phyloP scores from a whole-genome alignment of 192 early-diverging fungal genomes.

The Coemansia aciculifera region DNA sequence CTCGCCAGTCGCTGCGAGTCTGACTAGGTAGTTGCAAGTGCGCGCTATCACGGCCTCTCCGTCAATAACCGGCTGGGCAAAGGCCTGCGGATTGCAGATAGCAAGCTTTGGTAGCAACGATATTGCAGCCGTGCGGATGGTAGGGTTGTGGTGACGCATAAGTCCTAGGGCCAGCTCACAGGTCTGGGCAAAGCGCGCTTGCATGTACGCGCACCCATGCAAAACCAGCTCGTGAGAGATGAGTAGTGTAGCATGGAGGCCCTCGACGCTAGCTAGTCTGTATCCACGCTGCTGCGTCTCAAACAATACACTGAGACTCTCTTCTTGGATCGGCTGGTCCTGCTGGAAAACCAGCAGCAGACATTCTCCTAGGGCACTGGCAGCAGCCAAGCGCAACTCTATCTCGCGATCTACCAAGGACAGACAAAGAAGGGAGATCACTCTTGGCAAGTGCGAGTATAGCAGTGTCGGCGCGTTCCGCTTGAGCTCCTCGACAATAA shows the following conservation, averaged over 20 bases:
- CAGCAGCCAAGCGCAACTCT: constrained; percentile 84
- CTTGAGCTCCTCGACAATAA: constrained; percentile 34
- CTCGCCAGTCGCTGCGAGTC: constrained; percentile 68
- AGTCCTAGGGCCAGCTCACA: constrained; percentile 76
- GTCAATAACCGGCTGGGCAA: constrained; percentile 49
- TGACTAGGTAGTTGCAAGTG: constrained; percentile 76
- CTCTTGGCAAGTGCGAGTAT: constrained; percentile 76
- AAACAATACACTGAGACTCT: constrained; percentile 71
- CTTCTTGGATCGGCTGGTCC: constrained; percentile 67
- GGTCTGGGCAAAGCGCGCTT: constrained; percentile 70
- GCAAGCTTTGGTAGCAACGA: constrained; percentile 82
- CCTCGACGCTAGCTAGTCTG: constrained; percentile 69
- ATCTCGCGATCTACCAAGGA: constrained; percentile 80
- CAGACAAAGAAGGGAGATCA: constrained; percentile 72
- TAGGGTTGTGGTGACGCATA: constrained; percentile 73
- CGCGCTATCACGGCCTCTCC: constrained; percentile 66
- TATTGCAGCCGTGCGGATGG: constrained; percentile 83
- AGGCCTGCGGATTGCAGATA: constrained; percentile 70
- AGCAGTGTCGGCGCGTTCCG: constrained; percentile 66
- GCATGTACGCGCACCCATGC: constrained; percentile 87
- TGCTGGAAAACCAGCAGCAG: constrained; percentile 65
- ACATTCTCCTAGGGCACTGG: constrained; percentile 78
- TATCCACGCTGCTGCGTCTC: constrained; percentile 80
- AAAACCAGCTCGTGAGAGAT: constrained; percentile 76
- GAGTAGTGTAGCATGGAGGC: constrained; percentile 84